These are phyloP conservation scores for Sugiyamaella japonica DNA, from an alignment of 1,139 yeast species.

Conservation along the genomic window DNA sequence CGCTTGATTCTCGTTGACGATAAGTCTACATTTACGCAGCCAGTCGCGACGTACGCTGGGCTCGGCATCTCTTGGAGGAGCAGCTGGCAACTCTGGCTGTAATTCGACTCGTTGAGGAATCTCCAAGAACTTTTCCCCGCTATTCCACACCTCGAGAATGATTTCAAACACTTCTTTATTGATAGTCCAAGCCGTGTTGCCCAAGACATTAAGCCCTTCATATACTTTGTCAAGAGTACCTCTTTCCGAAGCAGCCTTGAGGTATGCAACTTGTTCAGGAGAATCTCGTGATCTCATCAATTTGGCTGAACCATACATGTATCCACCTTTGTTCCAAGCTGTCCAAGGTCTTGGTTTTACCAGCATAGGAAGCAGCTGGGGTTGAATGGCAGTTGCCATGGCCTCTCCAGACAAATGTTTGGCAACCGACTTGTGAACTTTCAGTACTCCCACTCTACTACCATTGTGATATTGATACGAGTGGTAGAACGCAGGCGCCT, in stretches of 20 bases:
- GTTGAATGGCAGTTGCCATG: conserved; percentile 68
- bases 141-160: conserved; percentile 81
- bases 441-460: conserved; percentile 76
- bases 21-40: conserved; percentile 56
- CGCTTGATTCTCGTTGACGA: conserved; percentile 61
- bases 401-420: conserved; percentile 67
- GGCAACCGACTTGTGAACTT: conserved; percentile 68
- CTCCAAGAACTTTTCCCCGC: conserved; percentile 74
- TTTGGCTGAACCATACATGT: conserved; percentile 59
- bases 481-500: conserved; percentile 90
- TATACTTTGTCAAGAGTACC: conserved; percentile 66
- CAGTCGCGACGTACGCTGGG: conserved; percentile 71
- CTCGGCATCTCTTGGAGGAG: conserved; percentile 62
- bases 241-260: conserved; percentile 77
- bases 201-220: conserved; percentile 83
- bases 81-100: conserved; percentile 59
- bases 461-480: conserved; percentile 81
- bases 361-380: conserved; percentile 92
- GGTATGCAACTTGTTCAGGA: conserved; percentile 86
- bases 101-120: conserved; percentile 59
- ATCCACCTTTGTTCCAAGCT: conserved; percentile 80
- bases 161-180: conserved; percentile 69
- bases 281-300: conserved; percentile 80
- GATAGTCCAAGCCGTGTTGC: conserved; percentile 90
- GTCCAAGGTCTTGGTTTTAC: conserved; percentile 89